These are phyloP conservation scores for Zygnema circumcarinatum DNA, from an alignment of 139 green algal species.

Conservation along the genomic window DNA sequence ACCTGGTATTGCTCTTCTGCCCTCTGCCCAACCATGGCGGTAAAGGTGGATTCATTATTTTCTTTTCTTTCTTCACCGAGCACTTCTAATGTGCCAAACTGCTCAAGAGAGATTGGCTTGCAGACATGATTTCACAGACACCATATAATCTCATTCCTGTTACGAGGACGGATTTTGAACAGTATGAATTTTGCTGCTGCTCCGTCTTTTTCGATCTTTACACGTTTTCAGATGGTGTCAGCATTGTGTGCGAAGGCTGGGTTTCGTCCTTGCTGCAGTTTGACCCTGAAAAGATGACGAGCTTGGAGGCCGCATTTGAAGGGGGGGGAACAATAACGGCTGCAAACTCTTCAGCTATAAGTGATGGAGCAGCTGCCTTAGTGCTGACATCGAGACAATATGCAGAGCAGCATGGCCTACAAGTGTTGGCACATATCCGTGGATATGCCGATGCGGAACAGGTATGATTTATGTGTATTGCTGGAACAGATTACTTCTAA, in stretches of 20 bases:
- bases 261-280: slow-evolving; percentile 10
- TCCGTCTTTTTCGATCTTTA: too few relatives aligned
- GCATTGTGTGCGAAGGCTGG: too few relatives aligned
- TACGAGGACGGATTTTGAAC: too few relatives aligned
- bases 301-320: slow-evolving; percentile 80
- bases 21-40: neutral
- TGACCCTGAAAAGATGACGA: slow-evolving; percentile 72
- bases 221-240: too few relatives aligned
- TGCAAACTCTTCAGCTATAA: slow-evolving; percentile 85
- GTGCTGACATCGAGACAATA: slow-evolving; percentile 72
- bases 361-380: slow-evolving; percentile 85
- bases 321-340: slow-evolving; percentile 77
- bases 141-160: too few relatives aligned
- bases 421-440: slow-evolving; percentile 72
- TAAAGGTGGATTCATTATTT: too few relatives aligned
- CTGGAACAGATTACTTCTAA: too few relatives aligned
- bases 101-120: too few relatives aligned
- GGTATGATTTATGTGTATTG: slow-evolving; percentile 7
- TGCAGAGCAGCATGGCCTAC: slow-evolving; percentile 64
- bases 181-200: too few relatives aligned
- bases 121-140: too few relatives aligned
- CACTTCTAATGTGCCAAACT: too few relatives aligned
- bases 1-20: neutral
- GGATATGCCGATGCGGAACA: slow-evolving; percentile 76
- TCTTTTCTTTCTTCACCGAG: too few relatives aligned